These are phyloP conservation scores for Aureococcus anophagefferens DNA, from an alignment of 108 stramenopile genomes.

Conservation along the genomic window DNA sequence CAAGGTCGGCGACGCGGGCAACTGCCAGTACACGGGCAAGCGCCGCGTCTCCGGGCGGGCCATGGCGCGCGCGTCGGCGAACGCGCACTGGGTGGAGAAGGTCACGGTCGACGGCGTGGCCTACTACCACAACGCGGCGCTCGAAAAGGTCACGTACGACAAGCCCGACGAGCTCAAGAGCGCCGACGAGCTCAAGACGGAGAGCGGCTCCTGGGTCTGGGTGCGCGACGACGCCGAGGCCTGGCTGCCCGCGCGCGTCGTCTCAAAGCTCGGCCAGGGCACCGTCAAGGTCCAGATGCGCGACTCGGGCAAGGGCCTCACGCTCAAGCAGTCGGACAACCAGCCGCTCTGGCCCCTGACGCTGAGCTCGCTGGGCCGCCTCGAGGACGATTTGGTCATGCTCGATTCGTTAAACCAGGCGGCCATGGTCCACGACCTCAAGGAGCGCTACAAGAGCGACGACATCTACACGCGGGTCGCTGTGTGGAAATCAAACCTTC, in stretches of 20 bases:
- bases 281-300: neutral
- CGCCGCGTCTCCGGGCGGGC: too few relatives aligned
- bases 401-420: neutral
- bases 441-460: neutral
- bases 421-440: neutral
- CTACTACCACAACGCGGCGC: conserved; percentile 37
- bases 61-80: too few relatives aligned
- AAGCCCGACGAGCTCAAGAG: conserved; percentile 39
- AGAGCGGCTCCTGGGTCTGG: conserved; percentile 20
- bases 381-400: conserved; percentile 1
- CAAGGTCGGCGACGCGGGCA: neutral
- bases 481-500: too few relatives aligned
- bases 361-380: conserved; percentile 22
- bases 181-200: neutral
- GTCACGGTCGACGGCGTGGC: conserved; percentile 38
- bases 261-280: neutral
- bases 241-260: conserved; percentile 6
- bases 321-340: conserved; percentile 28
- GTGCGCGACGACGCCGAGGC: conserved; percentile 12
- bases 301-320: conserved; percentile 1
- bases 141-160: conserved; percentile 34
- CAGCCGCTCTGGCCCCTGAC: too few relatives aligned
- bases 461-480: conserved; percentile 96
- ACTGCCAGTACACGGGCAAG: too few relatives aligned
- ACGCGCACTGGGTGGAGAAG: conserved; percentile 46